Percentiles rank a stretch among this genome's conserved stretches.
phyloP scores from a whole-genome alignment of 2,329 filamentous ascomycete genomes.

The Echinosphaeria canescens region DNA sequence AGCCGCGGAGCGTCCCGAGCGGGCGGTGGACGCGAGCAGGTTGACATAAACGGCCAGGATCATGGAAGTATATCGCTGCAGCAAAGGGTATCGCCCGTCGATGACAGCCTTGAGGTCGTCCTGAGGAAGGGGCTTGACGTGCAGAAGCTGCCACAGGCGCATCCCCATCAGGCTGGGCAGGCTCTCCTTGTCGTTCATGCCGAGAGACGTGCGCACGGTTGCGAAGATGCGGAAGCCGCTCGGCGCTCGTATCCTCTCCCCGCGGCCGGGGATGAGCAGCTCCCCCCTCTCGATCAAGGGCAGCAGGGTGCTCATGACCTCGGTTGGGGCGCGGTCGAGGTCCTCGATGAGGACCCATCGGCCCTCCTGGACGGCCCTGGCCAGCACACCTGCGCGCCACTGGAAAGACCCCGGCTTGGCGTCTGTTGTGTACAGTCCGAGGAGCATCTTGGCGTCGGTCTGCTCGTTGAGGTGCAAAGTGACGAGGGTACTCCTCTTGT shows the following conservation, averaged over 20 bases:
- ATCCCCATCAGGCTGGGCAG: constrained; percentile 59
- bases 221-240: constrained; percentile 81
- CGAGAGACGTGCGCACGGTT: constrained; percentile 61
- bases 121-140: constrained; percentile 40
- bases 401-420: constrained; percentile 72
- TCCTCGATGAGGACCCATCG: constrained; percentile 97
- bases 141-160: constrained; percentile 69
- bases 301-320: constrained; percentile 81
- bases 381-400: constrained; percentile 84
- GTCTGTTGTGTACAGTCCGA: constrained; percentile 85
- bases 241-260: constrained; percentile 65
- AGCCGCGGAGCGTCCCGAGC: constrained; percentile 2
- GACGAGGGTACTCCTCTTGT: constrained; percentile 64
- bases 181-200: constrained; percentile 43
- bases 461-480: constrained; percentile 96
- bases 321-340: constrained; percentile 80
- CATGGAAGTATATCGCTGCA: constrained; percentile 38
- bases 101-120: constrained; percentile 60
- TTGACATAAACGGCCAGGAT: constrained; percentile 36
- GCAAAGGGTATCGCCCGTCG: constrained; percentile 42
- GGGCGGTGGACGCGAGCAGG: constrained; percentile 20
- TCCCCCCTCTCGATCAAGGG: constrained; percentile 88
- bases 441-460: constrained; percentile 88
- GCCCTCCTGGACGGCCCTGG: constrained; percentile 82
- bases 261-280: constrained; percentile 71